Evolutionary conservation across 1,139 yeast species (phyloP).

Genomic region (Diutina mesorugosa): DNA sequence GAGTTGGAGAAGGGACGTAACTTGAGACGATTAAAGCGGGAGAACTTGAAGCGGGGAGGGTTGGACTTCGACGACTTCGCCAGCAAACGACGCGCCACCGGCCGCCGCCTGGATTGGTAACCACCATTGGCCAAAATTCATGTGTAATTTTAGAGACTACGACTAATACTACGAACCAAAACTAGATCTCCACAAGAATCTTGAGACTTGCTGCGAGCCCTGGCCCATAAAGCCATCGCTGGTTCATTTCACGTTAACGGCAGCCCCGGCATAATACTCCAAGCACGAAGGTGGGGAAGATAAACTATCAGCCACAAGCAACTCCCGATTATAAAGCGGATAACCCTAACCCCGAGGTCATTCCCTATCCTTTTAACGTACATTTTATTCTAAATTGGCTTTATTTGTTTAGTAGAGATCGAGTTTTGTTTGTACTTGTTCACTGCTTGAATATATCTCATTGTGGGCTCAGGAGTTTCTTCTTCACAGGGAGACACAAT

Average conservation of each 20-base stretch:
- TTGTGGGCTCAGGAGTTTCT: no score
- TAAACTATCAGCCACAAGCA: neutral
- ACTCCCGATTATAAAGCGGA: neutral
- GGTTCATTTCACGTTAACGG: neutral
- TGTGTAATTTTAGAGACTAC: no score
- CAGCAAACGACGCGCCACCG: neutral
- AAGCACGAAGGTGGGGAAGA: neutral
- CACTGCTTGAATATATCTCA: no score
- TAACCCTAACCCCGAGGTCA: neutral
- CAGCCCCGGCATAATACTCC: neutral
- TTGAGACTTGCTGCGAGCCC: no score
- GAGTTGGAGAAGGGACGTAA: slow-evolving; percentile 93
- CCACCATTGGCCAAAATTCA: neutral
- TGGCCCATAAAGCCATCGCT: no score
- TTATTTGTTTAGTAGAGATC: no score
- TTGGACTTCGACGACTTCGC: neutral
- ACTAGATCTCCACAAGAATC: no score
- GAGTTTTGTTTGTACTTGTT: no score
- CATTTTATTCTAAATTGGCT: neutral
- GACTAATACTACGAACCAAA: no score
- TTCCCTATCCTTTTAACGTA: neutral
- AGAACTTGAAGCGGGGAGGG: slow-evolving; percentile 50
- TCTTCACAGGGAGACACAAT: no score
- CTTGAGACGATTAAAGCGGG: slow-evolving; percentile 83
- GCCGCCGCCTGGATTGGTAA: neutral